Evolutionary conservation across 148 eudicot genomes (phyloP).

Genomic region (Amaranthus palmeri): DNA sequence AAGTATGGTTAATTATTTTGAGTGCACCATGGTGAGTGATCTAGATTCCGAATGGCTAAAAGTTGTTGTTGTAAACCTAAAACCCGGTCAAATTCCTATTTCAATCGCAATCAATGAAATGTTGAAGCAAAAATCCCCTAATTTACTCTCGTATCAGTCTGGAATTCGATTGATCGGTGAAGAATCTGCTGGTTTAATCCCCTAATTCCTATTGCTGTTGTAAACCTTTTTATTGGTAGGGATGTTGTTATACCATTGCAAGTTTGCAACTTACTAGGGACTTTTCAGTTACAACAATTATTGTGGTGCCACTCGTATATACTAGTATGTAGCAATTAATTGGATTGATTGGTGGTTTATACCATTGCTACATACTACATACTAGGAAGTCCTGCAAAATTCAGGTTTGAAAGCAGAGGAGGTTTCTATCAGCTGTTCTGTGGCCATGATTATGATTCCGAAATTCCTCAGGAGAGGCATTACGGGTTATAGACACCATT

Average conservation of each 20-base stretch:
- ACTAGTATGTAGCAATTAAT: no score
- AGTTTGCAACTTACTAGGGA: no score
- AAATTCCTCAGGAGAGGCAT: conserved; percentile 86
- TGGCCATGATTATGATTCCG: conserved; percentile 37
- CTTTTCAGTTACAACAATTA: no score
- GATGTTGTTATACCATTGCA: no score
- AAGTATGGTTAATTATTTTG: background rate
- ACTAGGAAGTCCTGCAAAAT: conserved; percentile 62
- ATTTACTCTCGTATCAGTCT: conserved; percentile 60
- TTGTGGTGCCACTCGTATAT: no score
- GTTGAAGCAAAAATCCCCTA: conserved; percentile 90
- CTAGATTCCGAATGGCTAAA: no score
- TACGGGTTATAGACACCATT: background rate
- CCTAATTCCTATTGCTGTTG: no score
- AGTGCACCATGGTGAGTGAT: no score
- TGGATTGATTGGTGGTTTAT: no score
- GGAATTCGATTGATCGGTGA: conserved; percentile 73
- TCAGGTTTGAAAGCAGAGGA: conserved; percentile 71
- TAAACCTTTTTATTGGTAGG: no score
- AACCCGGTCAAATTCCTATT: conserved; percentile 48
- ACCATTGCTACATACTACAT: no score
- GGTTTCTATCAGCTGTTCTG: conserved; percentile 22
- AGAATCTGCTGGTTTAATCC: conserved; percentile 63
- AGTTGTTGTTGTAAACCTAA: no score
- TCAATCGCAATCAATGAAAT: conserved; percentile 92